A percentile compares a stretch with the other conserved stretches of the same genome.
phyloP scores from a whole-genome alignment of 148 eudicot species.

The Drosera capensis region DNA sequence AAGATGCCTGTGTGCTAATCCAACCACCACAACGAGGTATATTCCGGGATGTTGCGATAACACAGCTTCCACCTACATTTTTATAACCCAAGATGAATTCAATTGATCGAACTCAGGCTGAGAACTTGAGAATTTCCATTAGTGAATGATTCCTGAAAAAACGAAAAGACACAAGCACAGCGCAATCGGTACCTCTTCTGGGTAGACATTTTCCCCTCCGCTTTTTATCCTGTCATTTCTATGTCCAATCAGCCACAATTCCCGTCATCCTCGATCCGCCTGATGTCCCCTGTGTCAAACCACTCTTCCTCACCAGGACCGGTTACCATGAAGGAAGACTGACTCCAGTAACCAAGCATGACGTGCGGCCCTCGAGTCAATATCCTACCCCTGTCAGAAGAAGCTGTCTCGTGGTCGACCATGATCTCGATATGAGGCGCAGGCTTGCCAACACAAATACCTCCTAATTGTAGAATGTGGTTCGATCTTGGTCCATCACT shows the following conservation, averaged over 20 bases:
- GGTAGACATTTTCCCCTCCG: slow-evolving; percentile 90
- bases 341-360: slow-evolving; percentile 76
- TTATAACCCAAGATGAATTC: background rate
- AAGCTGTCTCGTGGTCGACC: slow-evolving; percentile 25
- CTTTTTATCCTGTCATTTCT: slow-evolving; percentile 71
- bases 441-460: slow-evolving; percentile 77
- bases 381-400: slow-evolving; percentile 43
- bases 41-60: slow-evolving; percentile 73
- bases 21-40: slow-evolving; percentile 32
- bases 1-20: slow-evolving; percentile 50
- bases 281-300: slow-evolving; percentile 93
- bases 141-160: background rate
- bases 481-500: background rate
- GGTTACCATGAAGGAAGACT: slow-evolving; percentile 6
- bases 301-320: slow-evolving; percentile 32
- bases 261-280: slow-evolving; percentile 47
- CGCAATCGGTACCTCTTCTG: slow-evolving; percentile 57
- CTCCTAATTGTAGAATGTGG: slow-evolving; percentile 16
- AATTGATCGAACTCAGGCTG: background rate
- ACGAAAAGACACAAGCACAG: background rate
- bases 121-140: too few relatives aligned
- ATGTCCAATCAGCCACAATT: slow-evolving; percentile 90
- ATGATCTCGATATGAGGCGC: slow-evolving; percentile 72
- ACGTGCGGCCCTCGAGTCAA: slow-evolving; percentile 80
- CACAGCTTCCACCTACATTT: slow-evolving; percentile 47